Evolutionary conservation across 495 filamentous ascomycete species (phyloP).

Genomic region (Aspergillus biplanus): DNA sequence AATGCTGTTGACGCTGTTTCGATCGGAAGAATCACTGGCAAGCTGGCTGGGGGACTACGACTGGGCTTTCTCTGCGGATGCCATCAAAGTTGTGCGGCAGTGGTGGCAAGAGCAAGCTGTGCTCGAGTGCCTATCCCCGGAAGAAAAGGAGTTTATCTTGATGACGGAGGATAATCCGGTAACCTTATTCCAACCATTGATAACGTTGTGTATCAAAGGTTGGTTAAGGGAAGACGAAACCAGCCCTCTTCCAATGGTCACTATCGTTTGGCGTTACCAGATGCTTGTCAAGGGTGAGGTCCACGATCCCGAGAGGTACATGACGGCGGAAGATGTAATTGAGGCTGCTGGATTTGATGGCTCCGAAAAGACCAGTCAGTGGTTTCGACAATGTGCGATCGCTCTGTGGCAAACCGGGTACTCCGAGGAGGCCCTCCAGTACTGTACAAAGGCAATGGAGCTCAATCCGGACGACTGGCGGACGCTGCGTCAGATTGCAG

Average conservation of each 20-base stretch:
- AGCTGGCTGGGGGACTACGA: conserved; percentile 4
- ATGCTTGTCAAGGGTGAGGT: conserved; percentile 8
- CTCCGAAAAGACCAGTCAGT: conserved; percentile 4
- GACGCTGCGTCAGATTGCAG: conserved; percentile 5
- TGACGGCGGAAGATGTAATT: conserved; percentile 8
- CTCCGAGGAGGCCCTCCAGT: conserved; percentile 3
- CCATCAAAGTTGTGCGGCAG: conserved; percentile 12
- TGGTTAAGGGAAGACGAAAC: conserved; percentile 13
- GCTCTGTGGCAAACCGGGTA: conserved; percentile 10
- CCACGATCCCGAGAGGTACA: neutral
- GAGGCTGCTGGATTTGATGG: conserved; percentile 17
- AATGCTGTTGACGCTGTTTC: conserved; percentile 4
- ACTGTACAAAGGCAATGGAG: conserved; percentile 9
- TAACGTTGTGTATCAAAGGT: conserved; percentile 4
- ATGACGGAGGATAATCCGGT: conserved; percentile 2
- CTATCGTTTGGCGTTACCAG: conserved; percentile 10
- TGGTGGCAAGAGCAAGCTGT: conserved; percentile 14
- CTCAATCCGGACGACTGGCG: neutral
- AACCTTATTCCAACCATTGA: conserved; percentile 6
- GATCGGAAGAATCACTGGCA: conserved; percentile 8
- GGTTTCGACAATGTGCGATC: conserved; percentile 16
- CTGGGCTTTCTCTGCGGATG: neutral
- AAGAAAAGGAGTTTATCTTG: conserved; percentile 2
- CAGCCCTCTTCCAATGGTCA: neutral
- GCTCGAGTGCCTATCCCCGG: conserved; percentile 1